Evolutionary conservation across 805 yeast species (phyloP), one percentile per base, ranked within the genome.

Genomic region (Wickerhamomyces chambardii): DNA sequence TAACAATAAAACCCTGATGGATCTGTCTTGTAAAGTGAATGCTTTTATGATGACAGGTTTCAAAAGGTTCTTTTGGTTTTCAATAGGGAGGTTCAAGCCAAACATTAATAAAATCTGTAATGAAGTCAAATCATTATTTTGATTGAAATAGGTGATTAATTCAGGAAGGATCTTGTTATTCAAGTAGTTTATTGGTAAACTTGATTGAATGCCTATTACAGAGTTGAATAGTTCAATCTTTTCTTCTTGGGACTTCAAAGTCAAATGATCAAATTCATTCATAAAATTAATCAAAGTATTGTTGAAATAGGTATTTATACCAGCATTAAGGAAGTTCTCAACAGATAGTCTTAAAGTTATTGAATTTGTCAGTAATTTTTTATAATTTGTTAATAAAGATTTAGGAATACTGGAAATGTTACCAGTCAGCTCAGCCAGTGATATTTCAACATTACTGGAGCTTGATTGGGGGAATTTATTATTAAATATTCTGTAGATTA

Each of bases 101-200:
- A 53, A 56, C 29, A 49, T 48, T 35, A 57, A 53, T 36, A 61
- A 52, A 24, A 47, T 45, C 15, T 46, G 46, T 15, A 58, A 43
- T 15, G 40, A 43, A 31, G 38, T 43, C 17, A 49, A 39, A 61
- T 56, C 39, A 48, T 51, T 30, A 59, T 51, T 39, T 37, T 39
- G 50, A 16, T 27, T 50, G 40, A 63, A 75, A 39, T 74, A 71
- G 3, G 53, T 51, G 8, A 68, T 59, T 12, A 89, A 58, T 45
- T 82, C 86, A 0, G 96, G 95, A n/a, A 89, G 55, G 9, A 86
- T 57, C 41, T 70, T 70, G 39, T 70, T 60, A 29, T 75, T 78
- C 27, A 84, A 50, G 53, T 76, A 60, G 45, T 84, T 64, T 33
- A 68, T 38, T 52, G 85, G 70, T 15, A 64, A 47, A 33, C 61